Percentiles rank a stretch among this genome's conserved stretches.
Conservation (phyloP, 495 filamentous ascomycete genomes). For the Penicillium argentinense region DNA sequence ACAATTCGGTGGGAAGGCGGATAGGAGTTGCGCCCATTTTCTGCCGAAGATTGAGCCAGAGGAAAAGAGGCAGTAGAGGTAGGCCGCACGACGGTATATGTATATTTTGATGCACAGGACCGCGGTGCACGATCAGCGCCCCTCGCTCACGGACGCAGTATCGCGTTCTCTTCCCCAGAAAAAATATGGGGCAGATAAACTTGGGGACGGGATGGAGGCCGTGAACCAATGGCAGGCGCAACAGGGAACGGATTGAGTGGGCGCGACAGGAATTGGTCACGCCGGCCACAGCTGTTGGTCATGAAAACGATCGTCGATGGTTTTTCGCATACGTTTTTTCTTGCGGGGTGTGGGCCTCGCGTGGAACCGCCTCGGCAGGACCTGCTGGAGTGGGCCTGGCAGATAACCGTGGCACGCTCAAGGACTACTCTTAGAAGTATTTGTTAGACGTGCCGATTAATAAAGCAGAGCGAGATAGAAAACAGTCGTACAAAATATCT, state of each 20-base stretch:
- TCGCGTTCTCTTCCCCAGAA: constrained; percentile 11
- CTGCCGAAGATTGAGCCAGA: constrained; percentile 7
- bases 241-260: constrained; percentile 1
- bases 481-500: no score
- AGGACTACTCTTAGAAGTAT: no score
- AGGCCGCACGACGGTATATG: constrained; percentile 15
- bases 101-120: constrained; percentile 3
- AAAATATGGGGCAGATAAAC: constrained; percentile 30
- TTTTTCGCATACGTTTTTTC: constrained; percentile 10
- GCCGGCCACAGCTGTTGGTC: constrained; percentile 14
- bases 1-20: constrained; percentile 16
- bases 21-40: constrained; percentile 25
- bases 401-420: constrained; percentile 9
- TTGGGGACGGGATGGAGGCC: constrained; percentile 14
- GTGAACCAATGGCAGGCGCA: constrained; percentile 15
- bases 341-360: constrained; percentile 19
- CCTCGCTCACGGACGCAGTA: constrained; percentile 3
- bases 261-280: constrained; percentile 21
- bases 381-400: constrained; percentile 23
- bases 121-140: constrained; percentile 9
- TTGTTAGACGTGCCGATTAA: no score
- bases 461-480: no score
- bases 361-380: constrained; percentile 22
- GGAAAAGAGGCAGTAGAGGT: background rate
- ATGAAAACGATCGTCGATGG: constrained; percentile 14